phyloP scores from a whole-genome alignment of 371 early-diverging fungal species.

The Circinella minor region DNA sequence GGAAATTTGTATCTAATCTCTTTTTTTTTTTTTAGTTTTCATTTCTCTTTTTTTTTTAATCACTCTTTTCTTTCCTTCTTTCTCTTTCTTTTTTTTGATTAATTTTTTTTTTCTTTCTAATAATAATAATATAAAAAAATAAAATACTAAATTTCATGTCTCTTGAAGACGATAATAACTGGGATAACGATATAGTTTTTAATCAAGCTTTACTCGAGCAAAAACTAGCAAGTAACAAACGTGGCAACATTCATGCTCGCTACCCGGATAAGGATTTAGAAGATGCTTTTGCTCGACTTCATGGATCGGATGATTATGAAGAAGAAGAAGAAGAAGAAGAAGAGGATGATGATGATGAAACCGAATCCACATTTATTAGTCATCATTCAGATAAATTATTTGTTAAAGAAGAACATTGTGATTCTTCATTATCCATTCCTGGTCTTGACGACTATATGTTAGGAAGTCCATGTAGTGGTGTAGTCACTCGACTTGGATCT shows the following conservation, averaged over 20 bases:
- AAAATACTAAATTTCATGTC: background rate
- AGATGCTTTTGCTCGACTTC: conserved; percentile 29
- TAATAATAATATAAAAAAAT: too few species aligned
- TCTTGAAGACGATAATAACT: conserved; percentile 25
- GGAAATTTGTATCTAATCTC: background rate
- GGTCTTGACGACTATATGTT: conserved; percentile 40
- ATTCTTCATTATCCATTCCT: conserved; percentile 12
- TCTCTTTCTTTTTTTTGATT: conserved; percentile 11
- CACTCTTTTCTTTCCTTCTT: conserved; percentile 5
- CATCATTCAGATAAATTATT: conserved; percentile 21
- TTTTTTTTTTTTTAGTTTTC: conserved; percentile 9
- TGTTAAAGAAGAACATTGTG: conserved; percentile 13
- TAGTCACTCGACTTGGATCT: conserved; percentile 25
- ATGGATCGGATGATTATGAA: background rate
- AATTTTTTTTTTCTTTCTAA: conserved; percentile 2
- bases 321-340: conserved; percentile 11
- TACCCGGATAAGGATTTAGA: conserved; percentile 34
- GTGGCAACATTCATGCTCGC: conserved; percentile 6
- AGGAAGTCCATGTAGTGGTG: conserved; percentile 18
- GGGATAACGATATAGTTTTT: conserved; percentile 22
- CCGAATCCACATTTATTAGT: conserved; percentile 30
- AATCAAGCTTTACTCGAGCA: background rate
- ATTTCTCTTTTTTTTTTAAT: background rate
- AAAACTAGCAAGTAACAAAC: background rate
- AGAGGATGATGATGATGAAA: conserved; percentile 31